Conservation (phyloP, 202 grass and related monocot genomes). For the Alloteropsis angusta region DNA sequence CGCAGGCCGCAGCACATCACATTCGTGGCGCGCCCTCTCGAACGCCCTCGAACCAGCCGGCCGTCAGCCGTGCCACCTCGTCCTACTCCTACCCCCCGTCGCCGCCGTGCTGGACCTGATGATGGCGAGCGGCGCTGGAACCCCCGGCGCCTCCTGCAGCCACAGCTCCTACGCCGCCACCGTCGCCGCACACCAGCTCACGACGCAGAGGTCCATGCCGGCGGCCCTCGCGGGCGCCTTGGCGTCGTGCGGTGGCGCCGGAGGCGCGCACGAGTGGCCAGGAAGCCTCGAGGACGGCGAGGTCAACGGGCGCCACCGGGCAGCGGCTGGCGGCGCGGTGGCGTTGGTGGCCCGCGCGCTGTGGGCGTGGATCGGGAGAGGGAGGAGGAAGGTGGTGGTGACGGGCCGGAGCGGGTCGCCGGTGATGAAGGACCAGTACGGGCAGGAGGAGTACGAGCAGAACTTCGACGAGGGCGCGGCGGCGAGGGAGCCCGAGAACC, state of each 20-base stretch:
- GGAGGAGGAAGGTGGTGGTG: not conserved
- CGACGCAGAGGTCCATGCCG: conserved; percentile 27
- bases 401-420: conserved; percentile 6
- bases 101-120: not conserved
- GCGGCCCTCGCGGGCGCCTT: not conserved
- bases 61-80: not conserved
- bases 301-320: too few relatives aligned
- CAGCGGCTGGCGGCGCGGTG: not conserved
- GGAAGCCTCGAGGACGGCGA: not conserved
- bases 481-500: conserved; percentile 44
- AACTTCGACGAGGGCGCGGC: conserved; percentile 71
- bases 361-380: conserved; percentile 32
- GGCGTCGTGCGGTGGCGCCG: conserved; percentile 6
- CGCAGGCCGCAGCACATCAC: not conserved
- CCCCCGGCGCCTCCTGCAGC: not conserved
- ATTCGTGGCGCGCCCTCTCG: too few relatives aligned
- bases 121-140: not conserved
- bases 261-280: not conserved
- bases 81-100: too few relatives aligned
- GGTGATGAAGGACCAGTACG: conserved; percentile 23
- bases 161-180: not conserved
- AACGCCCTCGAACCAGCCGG: not conserved
- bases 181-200: not conserved
- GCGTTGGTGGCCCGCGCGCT: conserved; percentile 13
- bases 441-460: conserved; percentile 46